These are phyloP conservation scores for Colletotrichum shisoi DNA, from an alignment of 2,329 filamentous ascomycete species.

Conservation along the genomic window DNA sequence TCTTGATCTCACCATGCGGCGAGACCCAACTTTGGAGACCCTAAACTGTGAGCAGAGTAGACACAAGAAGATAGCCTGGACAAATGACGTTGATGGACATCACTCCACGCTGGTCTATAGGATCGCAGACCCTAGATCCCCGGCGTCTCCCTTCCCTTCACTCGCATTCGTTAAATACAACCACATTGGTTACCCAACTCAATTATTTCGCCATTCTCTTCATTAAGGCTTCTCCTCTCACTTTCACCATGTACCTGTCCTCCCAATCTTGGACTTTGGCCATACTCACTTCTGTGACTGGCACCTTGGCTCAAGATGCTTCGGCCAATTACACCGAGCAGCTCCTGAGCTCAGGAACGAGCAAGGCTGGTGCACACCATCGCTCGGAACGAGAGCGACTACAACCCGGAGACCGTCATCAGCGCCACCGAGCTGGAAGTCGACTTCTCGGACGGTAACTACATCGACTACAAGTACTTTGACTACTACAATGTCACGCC, in stretches of 20 bases:
- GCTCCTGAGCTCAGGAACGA: conserved; percentile 39
- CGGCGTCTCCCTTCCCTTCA: background rate
- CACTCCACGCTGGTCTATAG: background rate
- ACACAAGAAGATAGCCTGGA: conserved; percentile 9
- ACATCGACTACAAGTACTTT: conserved; percentile 64
- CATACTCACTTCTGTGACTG: conserved; percentile 34
- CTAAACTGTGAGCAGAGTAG: background rate
- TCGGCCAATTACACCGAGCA: conserved; percentile 41
- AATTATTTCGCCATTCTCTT: too few relatives aligned
- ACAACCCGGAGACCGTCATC: conserved; percentile 57
- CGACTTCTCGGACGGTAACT: conserved; percentile 61
- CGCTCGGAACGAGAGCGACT: conserved; percentile 59
- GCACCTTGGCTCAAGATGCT: conserved; percentile 34
- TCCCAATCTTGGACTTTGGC: conserved; percentile 18
- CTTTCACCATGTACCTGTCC: background rate
- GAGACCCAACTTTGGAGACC: background rate
- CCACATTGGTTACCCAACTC: too few relatives aligned
- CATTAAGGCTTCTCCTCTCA: too few relatives aligned
- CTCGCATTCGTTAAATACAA: background rate
- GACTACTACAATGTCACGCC: conserved; percentile 58
- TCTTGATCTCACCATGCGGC: background rate
- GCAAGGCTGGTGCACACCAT: conserved; percentile 71
- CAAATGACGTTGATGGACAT: background rate
- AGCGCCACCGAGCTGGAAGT: conserved; percentile 65
- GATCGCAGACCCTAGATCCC: background rate